These are phyloP conservation scores for Platanthera guangdongensis DNA, from an alignment of 106 monocot genomes.

Conservation along the genomic window DNA sequence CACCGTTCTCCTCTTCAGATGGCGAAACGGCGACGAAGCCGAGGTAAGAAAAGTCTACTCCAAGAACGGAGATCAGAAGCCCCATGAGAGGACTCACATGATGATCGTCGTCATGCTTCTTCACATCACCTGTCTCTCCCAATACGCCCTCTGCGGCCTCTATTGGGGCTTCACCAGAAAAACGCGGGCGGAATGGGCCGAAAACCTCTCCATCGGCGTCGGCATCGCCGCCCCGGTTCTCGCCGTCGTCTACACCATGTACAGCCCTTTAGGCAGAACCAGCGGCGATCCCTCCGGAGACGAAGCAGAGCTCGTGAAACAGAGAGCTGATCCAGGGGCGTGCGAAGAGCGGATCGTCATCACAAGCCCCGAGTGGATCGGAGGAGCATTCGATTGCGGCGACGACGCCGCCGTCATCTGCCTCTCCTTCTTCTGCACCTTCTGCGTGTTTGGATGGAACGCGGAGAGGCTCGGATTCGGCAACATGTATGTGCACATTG, in stretches of 20 bases:
- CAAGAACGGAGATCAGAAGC: constrained; percentile 17
- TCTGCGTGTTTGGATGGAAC: constrained; percentile 40
- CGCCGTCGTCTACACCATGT: constrained; percentile 23
- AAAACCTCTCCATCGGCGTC: constrained; percentile 21
- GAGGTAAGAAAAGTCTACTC: constrained; percentile 33
- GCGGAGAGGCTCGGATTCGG: constrained; percentile 29
- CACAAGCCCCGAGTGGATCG: constrained; percentile 17
- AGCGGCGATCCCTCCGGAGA: background rate
- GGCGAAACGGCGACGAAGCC: constrained; percentile 23
- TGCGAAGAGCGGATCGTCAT: constrained; percentile 1
- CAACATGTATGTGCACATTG: constrained; percentile 32
- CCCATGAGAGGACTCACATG: constrained; percentile 31
- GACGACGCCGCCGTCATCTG: constrained; percentile 4
- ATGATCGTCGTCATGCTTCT: constrained; percentile 34
- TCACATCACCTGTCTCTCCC: constrained; percentile 35
- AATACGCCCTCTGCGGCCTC: constrained; percentile 44
- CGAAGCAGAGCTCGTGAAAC: background rate
- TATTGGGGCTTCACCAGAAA: constrained; percentile 39
- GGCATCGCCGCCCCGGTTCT: constrained; percentile 27
- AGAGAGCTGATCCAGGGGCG: background rate
- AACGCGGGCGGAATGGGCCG: constrained; percentile 26
- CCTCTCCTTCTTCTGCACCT: constrained; percentile 21
- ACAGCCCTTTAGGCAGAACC: constrained; percentile 32
- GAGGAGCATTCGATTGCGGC: constrained; percentile 15
- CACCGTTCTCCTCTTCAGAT: constrained; percentile 25